Percentiles rank a stretch among this genome's conserved stretches.
These are phyloP conservation scores for Xylaria castorea DNA, from an alignment of 495 filamentous ascomycete genomes.

Conservation along the genomic window DNA sequence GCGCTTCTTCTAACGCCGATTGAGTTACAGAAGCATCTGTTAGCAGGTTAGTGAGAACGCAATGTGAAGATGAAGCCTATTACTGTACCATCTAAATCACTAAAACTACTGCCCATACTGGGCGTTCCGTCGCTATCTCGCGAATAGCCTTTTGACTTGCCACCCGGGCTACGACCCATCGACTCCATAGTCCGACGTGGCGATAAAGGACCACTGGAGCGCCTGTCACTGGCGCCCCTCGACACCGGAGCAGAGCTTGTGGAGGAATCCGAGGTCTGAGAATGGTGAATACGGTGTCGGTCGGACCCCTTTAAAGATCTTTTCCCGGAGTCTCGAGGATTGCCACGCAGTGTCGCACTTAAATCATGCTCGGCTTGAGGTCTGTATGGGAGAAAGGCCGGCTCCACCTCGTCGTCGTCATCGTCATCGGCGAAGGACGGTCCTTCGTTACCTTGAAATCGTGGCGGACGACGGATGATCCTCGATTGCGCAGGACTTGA, in stretches of 20 bases:
- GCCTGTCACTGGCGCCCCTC: constrained; percentile 25
- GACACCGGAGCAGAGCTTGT: constrained; percentile 57
- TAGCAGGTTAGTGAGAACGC: constrained; percentile 22
- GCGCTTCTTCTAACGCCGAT: constrained; percentile 90
- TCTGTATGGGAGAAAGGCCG: constrained; percentile 76
- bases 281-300: constrained; percentile 46
- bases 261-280: constrained; percentile 65
- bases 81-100: constrained; percentile 85
- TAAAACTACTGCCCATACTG: constrained; percentile 98
- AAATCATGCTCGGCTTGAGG: constrained; percentile 55
- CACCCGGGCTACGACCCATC: constrained; percentile 62
- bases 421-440: constrained; percentile 46
- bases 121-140: constrained; percentile 86
- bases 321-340: constrained; percentile 51
- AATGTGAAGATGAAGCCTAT: constrained; percentile 21
- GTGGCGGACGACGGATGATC: constrained; percentile 64
- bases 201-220: constrained; percentile 42
- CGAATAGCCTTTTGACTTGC: constrained; percentile 56
- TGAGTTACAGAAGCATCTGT: constrained; percentile 92
- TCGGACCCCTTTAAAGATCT: constrained; percentile 40
- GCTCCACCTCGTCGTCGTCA: constrained; percentile 65
- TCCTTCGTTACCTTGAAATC: constrained; percentile 52
- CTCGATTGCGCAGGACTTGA: constrained; percentile 54
- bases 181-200: constrained; percentile 65
- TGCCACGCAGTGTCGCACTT: constrained; percentile 65